A percentile compares a stretch with the other conserved stretches of the same genome.
These are phyloP conservation scores for Pterocarpus macrocarpus DNA, from an alignment of 306 rosid genomes.

Conservation along the genomic window DNA sequence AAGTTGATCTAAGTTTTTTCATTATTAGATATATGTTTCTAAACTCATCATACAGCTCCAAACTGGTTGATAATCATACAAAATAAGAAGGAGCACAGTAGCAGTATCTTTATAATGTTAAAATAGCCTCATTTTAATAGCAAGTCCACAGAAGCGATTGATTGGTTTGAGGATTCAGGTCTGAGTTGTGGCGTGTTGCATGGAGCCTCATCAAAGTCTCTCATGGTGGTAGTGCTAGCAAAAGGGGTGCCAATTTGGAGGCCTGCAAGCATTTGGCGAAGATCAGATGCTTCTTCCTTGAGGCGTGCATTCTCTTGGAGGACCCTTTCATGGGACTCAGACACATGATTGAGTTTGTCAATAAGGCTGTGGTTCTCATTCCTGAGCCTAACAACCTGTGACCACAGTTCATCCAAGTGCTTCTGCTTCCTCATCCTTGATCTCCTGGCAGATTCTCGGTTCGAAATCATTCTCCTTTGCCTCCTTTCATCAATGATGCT, in stretches of 20 bases:
- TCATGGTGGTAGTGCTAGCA: conserved; percentile 38
- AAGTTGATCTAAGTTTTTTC: neutral
- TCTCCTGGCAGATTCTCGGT: conserved; percentile 86
- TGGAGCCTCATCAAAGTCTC: conserved; percentile 61
- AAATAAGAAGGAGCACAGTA: conserved; percentile 41
- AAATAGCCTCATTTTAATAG: conserved; percentile 54
- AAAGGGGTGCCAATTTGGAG: conserved; percentile 58
- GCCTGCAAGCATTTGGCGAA: conserved; percentile 67
- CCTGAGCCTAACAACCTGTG: conserved; percentile 76
- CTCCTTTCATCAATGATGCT: conserved; percentile 75
- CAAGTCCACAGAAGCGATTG: conserved; percentile 53
- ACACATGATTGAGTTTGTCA: conserved; percentile 63
- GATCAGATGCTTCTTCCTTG: conserved; percentile 70
- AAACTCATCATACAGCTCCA: conserved; percentile 47
- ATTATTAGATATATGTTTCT: conserved; percentile 47
- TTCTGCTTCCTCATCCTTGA: conserved; percentile 91
- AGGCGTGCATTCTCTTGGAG: conserved; percentile 71
- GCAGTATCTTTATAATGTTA: neutral
- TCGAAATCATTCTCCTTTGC: conserved; percentile 83
- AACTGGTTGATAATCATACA: conserved; percentile 44
- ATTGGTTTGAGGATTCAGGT: conserved; percentile 61
- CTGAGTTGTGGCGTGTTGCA: conserved; percentile 62
- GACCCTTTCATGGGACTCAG: conserved; percentile 64
- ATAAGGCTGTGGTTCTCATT: conserved; percentile 71
- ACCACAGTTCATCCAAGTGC: conserved; percentile 85